phyloP scores from a whole-genome alignment of 2,329 filamentous ascomycete genomes.

The Allantophomopsis lycopodina region DNA sequence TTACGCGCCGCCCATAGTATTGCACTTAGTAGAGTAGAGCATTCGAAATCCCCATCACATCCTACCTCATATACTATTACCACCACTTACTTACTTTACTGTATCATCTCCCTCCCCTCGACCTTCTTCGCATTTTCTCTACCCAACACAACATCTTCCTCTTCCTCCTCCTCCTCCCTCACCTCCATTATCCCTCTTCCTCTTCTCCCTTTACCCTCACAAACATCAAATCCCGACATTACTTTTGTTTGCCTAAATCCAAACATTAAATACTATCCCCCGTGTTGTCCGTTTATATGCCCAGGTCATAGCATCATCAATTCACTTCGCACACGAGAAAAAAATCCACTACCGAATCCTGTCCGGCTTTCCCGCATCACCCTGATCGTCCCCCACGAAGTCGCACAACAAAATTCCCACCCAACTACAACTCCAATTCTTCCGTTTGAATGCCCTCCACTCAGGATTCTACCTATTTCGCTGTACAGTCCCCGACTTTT shows the following conservation, averaged over 20 bases:
- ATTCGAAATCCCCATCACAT: no score
- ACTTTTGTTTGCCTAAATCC: neutral
- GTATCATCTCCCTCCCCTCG: no score
- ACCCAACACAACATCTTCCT: conserved; percentile 1
- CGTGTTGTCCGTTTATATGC: no score
- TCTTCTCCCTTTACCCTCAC: conserved; percentile 2
- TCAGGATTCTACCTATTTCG: conserved; percentile 11
- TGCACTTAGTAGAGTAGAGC: no score
- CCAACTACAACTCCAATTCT: conserved; percentile 1
- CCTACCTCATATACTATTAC: no score
- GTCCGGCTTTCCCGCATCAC: conserved; percentile 5
- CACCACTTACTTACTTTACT: no score
- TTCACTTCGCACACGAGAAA: no score
- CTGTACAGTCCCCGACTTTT: conserved; percentile 13
- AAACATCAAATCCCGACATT: neutral
- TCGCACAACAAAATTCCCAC: neutral
- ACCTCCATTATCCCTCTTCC: conserved; percentile 1
- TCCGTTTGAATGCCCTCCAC: conserved; percentile 5
- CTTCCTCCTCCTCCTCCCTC: neutral
- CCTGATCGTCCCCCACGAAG: conserved; percentile 3
- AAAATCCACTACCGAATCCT: no score
- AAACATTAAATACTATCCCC: conserved; percentile 6
- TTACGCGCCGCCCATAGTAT: no score
- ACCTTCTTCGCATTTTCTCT: no score
- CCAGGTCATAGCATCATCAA: no score